These are phyloP conservation scores for Fusarium paranaense DNA, from an alignment of 2,329 filamentous ascomycete species.

Conservation along the genomic window DNA sequence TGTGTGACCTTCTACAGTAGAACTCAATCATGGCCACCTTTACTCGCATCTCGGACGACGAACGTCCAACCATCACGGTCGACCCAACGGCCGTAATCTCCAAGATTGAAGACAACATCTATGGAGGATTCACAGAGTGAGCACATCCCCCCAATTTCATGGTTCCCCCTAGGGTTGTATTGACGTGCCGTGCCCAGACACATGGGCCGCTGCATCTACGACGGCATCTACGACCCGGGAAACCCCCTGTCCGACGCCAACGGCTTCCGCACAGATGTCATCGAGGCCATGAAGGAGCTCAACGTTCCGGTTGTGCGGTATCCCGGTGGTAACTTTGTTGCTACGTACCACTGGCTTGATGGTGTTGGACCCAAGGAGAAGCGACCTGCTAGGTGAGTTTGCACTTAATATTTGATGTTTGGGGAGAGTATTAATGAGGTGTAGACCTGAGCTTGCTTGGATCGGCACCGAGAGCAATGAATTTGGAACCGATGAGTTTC, in stretches of 20 bases:
- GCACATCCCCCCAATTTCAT: conserved; percentile 40
- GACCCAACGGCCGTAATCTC: conserved; percentile 74
- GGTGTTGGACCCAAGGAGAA: conserved; percentile 80
- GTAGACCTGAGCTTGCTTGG: conserved; percentile 79
- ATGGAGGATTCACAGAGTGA: conserved; percentile 87
- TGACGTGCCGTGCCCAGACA: conserved; percentile 65
- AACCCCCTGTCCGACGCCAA: conserved; percentile 79
- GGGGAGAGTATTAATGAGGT: neutral
- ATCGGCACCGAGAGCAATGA: conserved; percentile 79
- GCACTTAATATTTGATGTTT: neutral
- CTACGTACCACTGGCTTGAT: conserved; percentile 88
- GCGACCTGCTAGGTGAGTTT: conserved; percentile 62
- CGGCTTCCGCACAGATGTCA: conserved; percentile 83
- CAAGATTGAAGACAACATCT: conserved; percentile 83
- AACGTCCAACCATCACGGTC: conserved; percentile 73
- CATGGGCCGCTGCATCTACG: conserved; percentile 91
- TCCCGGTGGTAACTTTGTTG: conserved; percentile 86
- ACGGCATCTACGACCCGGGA: conserved; percentile 83
- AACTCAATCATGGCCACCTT: conserved; percentile 74
- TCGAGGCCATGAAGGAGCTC: conserved; percentile 78
- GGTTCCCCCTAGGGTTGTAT: conserved; percentile 12
- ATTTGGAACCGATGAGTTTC: conserved; percentile 89
- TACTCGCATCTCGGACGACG: conserved; percentile 71
- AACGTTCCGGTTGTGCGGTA: conserved; percentile 83
- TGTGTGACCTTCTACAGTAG: neutral